A percentile compares a stretch with the other conserved stretches of the same genome.
Conservation (phyloP, 2,329 filamentous ascomycete genomes). For the Alternaria longipes region DNA sequence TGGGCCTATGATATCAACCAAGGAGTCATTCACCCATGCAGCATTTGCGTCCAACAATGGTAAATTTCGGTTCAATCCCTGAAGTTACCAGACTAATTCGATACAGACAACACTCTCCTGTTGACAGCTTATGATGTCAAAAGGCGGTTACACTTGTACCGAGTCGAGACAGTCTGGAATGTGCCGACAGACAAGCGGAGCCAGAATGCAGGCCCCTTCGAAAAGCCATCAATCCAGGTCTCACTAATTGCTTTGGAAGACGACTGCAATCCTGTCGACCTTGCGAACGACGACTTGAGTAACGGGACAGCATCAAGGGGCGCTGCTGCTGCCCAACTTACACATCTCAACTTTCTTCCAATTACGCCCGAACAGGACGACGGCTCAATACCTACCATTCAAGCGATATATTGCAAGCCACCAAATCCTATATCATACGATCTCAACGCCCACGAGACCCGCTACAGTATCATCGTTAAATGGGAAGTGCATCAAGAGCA, state of each 20-base stretch:
- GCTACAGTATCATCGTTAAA: constrained; percentile 78
- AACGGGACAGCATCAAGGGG: constrained; percentile 35
- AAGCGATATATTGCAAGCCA: constrained; percentile 75
- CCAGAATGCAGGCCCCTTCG: constrained; percentile 54
- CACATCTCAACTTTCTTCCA: constrained; percentile 78
- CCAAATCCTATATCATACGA: constrained; percentile 50
- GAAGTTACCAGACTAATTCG: constrained; percentile 5
- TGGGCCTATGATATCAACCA: constrained; percentile 74
- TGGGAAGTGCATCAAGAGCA: constrained; percentile 79
- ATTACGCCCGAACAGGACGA: constrained; percentile 69
- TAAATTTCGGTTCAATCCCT: constrained; percentile 59
- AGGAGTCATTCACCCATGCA: constrained; percentile 52
- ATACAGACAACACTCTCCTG: constrained; percentile 61
- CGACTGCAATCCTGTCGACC: constrained; percentile 41
- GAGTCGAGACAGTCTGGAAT: constrained; percentile 79
- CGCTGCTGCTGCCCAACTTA: constrained; percentile 60
- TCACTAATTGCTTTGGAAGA: constrained; percentile 42
- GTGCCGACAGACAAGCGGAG: constrained; percentile 65
- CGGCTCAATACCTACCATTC: constrained; percentile 68
- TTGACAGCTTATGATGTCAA: constrained; percentile 74
- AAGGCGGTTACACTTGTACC: constrained; percentile 77
- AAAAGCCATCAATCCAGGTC: constrained; percentile 46
- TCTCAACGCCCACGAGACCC: constrained; percentile 68
- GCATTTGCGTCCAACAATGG: constrained; percentile 71
- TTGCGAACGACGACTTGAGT: constrained; percentile 35